Evolutionary conservation across 83 land plant species (phyloP).

Genomic region (Thuja plicata): DNA sequence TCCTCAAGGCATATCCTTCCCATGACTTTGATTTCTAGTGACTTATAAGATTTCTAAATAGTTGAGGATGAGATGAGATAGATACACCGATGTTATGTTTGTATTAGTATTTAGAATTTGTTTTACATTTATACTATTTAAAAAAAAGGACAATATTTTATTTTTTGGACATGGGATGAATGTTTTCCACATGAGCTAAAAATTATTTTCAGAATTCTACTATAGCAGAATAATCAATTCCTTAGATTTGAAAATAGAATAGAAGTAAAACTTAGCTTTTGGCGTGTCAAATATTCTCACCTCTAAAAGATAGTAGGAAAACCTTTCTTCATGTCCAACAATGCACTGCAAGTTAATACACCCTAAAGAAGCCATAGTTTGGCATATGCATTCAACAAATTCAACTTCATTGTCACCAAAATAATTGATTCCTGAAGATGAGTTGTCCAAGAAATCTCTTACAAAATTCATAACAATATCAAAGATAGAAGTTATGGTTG

Average conservation of each 20-base stretch:
- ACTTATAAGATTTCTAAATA: too few species aligned
- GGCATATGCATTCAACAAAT: conserved; percentile 67
- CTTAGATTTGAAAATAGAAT: neutral
- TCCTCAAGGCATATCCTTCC: too few species aligned
- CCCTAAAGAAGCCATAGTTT: conserved; percentile 63
- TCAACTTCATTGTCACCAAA: conserved; percentile 57
- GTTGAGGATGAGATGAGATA: neutral
- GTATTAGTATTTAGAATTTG: neutral
- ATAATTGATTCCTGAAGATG: neutral
- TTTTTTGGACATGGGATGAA: neutral
- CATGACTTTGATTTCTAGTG: too few species aligned
- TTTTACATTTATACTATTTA: neutral
- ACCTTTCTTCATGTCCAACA: conserved; percentile 22
- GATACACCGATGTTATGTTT: neutral
- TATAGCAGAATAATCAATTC: neutral
- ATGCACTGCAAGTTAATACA: conserved; percentile 60
- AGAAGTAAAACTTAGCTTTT: neutral
- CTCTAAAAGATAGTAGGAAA: conserved; percentile 51
- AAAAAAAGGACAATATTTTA: neutral
- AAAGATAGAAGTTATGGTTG: conserved; percentile 45
- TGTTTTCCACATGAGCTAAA: neutral
- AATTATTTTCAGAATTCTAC: neutral
- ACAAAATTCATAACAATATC: conserved; percentile 50
- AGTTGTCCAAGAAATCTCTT: conserved; percentile 30
- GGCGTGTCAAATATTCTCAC: conserved; percentile 22